Evolutionary conservation across 2,329 filamentous ascomycete genomes (phyloP), one percentile per base, ranked within the genome.

Genomic region (Colletotrichum tofieldiae): DNA sequence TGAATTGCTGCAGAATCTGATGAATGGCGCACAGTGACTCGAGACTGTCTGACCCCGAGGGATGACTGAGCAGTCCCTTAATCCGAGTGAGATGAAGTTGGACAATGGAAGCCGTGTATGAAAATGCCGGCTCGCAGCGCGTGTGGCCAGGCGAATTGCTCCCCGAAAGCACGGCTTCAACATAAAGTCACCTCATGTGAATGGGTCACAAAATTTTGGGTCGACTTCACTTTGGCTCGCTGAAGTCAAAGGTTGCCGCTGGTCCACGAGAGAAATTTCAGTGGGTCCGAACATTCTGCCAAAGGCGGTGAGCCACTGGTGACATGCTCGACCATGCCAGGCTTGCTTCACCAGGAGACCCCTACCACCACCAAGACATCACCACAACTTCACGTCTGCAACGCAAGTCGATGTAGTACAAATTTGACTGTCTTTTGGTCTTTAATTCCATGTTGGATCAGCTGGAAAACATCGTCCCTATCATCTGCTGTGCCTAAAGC

Each of bases 211-310:
- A 60, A 56, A 63, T 47, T 67, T 60, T 47, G 45, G 62, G 47
- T 23, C 37, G 41, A n/a, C 39, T 55, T 51, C 55, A 32, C 54
- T 52, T 47, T 55, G 65, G 47, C 29, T 68, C 67, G 35, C n/a
- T 64, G 11, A 43, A 41, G 37, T 59, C 29, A 26, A 39, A 59
- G 52, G 18, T 41, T 45, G 59, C 41, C 52, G 65, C 58, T 23
- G 49, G 59, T 68, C 52, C 35, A 37, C 37, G 45, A 72, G 64
- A 74, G 73, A 74, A 74, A 74, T 73, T 74, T 74, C 58, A 73
- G 73, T 73, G 73, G 73, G 73, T 66, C 62, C n/a, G 2, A 3
- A 5, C 8, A 67, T 74, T 74, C 66, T 74, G 73, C 73, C 73
- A 51, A 64, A 55, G 59, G 69, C 69, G 69, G 69, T 72, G 52